Base-by-base conservation (phyloP, 2,329 filamentous ascomycete genomes). In the Stagonosporopsis chrysanthemi region DNA sequence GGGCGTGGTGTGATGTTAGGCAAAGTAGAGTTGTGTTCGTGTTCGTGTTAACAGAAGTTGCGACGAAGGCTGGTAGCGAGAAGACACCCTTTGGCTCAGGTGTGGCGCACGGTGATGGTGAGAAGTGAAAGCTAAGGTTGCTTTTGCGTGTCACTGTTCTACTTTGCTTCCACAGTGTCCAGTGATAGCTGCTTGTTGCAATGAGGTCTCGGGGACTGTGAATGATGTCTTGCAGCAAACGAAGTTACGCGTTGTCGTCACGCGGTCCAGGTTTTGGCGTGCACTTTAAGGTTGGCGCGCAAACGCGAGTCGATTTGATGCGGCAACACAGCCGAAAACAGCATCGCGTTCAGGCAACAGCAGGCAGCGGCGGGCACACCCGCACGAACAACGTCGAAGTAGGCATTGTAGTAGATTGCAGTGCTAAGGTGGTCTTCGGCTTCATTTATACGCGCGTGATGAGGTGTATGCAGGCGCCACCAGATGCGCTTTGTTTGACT, bases 341-440 rank as follows among this genome's bases (percentile, higher is more conserved):
- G 46, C 33, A 28, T 50, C 35, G 28, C 23, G 12, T 46, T 38
- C 28, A 56, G 53, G 53, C 53, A 56, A 31, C 53, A 51, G 46
- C 35, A 56, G 53, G 53, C 53, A 51, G n/a, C 46, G 39, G 26
- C 44, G 45, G 17, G n/a, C 14, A 38, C 28, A 22, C n/a, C 24
- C 35, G 23, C 28, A 39, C 15, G 15, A 12, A 15, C n/a, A 11
- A 35, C 14, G n/a, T 48, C 22, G 26, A 38, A 11, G n/a, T 19
- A n/a, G 14, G 29, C 8, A 42, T n/a, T 8, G 4, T n/a, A 15
- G 19, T 12, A 28, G 9, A 17, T 26, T 1, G 3, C 33, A 28
- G 19, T 8, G 26, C 35, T 31, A 12, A 14, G 41, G 11, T 23
- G 3, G 24, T 23, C 12, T 9, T 22, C 8, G 5, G 36, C 26